Evolutionary conservation across 345 rosid species (phyloP).

Genomic region (Hypericum androsaemum): DNA sequence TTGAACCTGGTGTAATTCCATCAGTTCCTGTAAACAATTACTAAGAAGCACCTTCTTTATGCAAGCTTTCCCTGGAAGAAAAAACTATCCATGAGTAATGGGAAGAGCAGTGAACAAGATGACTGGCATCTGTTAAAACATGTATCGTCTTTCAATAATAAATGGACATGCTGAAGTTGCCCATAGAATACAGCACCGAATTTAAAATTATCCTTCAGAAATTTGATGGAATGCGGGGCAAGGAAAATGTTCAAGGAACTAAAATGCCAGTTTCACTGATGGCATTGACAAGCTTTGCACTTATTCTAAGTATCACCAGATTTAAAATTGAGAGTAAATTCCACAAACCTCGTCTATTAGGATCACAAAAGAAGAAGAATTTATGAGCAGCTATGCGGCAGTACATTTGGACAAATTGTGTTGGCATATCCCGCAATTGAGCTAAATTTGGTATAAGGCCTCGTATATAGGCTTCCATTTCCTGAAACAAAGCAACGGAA

Average conservation of each 20-base stretch:
- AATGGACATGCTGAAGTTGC: too few relatives aligned
- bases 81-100: slow-evolving; percentile 9
- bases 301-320: neutral
- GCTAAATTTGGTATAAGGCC: slow-evolving; percentile 97
- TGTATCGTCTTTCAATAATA: too few relatives aligned
- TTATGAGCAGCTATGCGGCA: slow-evolving; percentile 96
- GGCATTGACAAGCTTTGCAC: too few relatives aligned
- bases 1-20: slow-evolving; percentile 97
- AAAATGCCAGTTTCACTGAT: too few relatives aligned
- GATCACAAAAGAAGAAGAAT: slow-evolving; percentile 98
- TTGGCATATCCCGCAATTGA: slow-evolving; percentile 90
- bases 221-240: too few relatives aligned
- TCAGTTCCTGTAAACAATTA: slow-evolving; percentile 96
- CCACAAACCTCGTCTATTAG: slow-evolving; percentile 80
- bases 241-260: too few relatives aligned
- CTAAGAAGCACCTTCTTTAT: slow-evolving; percentile 93
- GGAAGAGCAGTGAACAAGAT: neutral
- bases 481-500: slow-evolving; percentile 40
- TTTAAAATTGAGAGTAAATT: slow-evolving; percentile 6
- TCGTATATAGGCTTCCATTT: slow-evolving; percentile 88
- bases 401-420: slow-evolving; percentile 71
- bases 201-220: too few relatives aligned
- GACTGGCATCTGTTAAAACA: too few relatives aligned
- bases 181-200: too few relatives aligned
- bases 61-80: slow-evolving; percentile 76